Conservation (phyloP, 2,329 filamentous ascomycete species). For the Sphaerulina populicola region DNA sequence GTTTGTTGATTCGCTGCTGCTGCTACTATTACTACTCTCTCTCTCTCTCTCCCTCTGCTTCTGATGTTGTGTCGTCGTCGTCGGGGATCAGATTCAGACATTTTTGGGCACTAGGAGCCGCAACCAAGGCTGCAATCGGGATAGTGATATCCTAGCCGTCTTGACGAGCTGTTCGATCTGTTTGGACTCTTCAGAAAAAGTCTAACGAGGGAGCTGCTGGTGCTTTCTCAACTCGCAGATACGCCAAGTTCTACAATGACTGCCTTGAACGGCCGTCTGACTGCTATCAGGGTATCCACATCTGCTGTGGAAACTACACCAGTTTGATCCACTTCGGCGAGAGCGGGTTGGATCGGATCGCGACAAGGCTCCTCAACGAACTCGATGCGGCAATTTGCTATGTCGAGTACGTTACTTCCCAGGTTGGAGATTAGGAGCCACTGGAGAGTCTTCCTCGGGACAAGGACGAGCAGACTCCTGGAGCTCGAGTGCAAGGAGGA, state of each 20-base stretch:
- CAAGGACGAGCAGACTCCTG: constrained; percentile 42
- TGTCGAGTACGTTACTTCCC: background rate
- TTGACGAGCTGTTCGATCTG: no score
- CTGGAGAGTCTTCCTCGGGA: constrained; percentile 33
- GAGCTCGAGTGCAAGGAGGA: constrained; percentile 42
- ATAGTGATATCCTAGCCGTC: no score
- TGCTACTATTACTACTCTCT: no score
- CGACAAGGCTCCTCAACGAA: background rate
- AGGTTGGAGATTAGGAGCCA: background rate
- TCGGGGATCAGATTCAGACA: no score
- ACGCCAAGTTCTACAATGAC: background rate
- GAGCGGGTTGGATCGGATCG: background rate
- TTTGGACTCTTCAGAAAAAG: no score
- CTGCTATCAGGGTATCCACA: background rate
- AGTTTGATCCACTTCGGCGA: background rate
- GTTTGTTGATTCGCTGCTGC: no score
- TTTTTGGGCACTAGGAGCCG: no score
- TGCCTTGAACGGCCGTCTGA: background rate
- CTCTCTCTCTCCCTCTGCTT: no score
- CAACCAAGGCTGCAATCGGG: no score
- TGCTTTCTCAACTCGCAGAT: background rate
- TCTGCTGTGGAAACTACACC: background rate
- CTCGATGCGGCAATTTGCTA: background rate
- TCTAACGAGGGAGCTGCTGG: background rate
- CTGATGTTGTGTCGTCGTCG: no score